Base-by-base conservation (phyloP, 176 grass and related monocot genomes). In the Hyparrhenia diplandra region DNA sequence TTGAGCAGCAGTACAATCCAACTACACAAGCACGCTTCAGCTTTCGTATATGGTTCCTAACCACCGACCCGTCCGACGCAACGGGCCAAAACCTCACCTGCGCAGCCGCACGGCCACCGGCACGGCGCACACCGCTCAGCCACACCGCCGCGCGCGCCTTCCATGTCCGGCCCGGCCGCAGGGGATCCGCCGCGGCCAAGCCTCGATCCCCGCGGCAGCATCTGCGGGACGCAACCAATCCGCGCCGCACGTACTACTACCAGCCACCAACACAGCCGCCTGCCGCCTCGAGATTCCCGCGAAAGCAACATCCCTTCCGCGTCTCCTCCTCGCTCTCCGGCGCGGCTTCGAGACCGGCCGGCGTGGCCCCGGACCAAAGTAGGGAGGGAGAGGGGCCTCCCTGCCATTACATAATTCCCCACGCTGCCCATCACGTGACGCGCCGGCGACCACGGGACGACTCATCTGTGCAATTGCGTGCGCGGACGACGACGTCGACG, bases 231-330 rank as follows among this genome's bases (percentile, higher is more conserved):
- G 23, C 31, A 36, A 17, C 67, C 37, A 31, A 78, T 82, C 83
- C 7, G 5, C 55, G 71, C 83, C 83, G 79, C 72, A 69, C 88
- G 72, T 72, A 28, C 57, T 7, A 7, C 68, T 20, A 16, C 23
- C 11, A 25, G 64, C 51, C 51, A 32, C 31, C 31, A 32, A 32
- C 31, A 32, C 31, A 32, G n/a, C n/a, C n/a, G n/a, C 31, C 31
- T 2, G 1, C 58, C 1, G 66, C 83, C 84, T 90, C 79, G 84
- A 86, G 88, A 90, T 86, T 46, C 79, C 79, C 60, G 10, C 30
- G 0, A 83, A 83, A 78, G 88, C 79, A 54, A 63, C 79, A 29
- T 79, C 47, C 47, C 25, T 79, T 40, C 36, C 18, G 25, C 60
- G 60, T 6, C 24, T 5, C 47, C 63, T 27, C 34, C 30, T 20